Conservation (phyloP, 345 rosid genomes). For the Clarkia xantiana region DNA sequence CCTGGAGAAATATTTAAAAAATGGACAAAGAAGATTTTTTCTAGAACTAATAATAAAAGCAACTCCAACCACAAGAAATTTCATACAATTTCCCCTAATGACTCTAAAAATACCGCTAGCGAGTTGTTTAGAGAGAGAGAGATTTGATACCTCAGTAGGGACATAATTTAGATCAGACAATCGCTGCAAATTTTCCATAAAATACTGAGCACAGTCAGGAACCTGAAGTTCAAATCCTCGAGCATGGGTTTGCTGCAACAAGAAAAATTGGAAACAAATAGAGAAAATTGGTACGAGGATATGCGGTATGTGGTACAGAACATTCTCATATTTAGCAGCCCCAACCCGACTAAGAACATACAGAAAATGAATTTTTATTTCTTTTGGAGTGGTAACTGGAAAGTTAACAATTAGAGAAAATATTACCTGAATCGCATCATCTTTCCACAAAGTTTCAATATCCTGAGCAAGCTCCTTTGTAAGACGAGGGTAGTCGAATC, state of each 20-base stretch:
- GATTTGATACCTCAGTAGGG: conserved; percentile 70
- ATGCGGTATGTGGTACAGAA: not conserved
- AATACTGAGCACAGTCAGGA: conserved; percentile 84
- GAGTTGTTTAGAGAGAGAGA: not conserved
- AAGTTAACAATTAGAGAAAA: conserved; percentile 5
- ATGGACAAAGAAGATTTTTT: too few relatives aligned
- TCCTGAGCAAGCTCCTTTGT: conserved; percentile 63
- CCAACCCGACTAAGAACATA: not conserved
- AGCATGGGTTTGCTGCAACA: conserved; percentile 60
- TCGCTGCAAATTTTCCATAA: conserved; percentile 86
- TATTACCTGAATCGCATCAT: conserved; percentile 81
- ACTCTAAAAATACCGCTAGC: not conserved
- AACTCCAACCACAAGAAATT: not conserved
- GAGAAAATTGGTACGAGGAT: not conserved
- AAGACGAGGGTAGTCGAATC: conserved; percentile 59
- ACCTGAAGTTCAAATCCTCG: conserved; percentile 84
- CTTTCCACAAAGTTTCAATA: conserved; percentile 80
- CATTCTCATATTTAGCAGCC: not conserved
- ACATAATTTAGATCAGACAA: conserved; percentile 61
- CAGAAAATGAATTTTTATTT: not conserved
- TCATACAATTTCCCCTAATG: not conserved
- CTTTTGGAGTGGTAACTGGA: not conserved
- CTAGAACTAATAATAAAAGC: not conserved
- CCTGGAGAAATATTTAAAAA: too few relatives aligned
- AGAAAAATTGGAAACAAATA: not conserved